Conservation (phyloP, 352 stramenopile genomes). For the Pythium monospermum region DNA sequence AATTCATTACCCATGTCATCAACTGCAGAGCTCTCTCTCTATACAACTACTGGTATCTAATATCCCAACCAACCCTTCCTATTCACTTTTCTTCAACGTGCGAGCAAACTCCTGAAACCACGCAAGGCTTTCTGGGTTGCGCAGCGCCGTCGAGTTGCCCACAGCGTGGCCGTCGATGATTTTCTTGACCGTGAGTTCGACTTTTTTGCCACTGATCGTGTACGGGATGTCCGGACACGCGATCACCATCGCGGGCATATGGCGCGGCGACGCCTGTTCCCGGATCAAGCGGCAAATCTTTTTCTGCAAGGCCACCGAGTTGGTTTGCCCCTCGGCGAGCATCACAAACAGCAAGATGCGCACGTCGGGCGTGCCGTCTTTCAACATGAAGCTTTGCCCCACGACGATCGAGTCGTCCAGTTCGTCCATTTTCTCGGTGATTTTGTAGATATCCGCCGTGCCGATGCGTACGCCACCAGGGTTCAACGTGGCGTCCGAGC, state of each 20-base stretch:
- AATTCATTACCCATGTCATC: too few species aligned
- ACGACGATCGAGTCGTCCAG: conserved; percentile 65
- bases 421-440: conserved; percentile 62
- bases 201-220: conserved; percentile 78
- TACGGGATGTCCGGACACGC: conserved; percentile 68
- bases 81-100: conserved; percentile 15
- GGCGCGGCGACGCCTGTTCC: conserved; percentile 54
- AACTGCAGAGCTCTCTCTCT: neutral
- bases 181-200: conserved; percentile 77
- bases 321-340: conserved; percentile 33
- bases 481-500: conserved; percentile 76
- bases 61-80: neutral
- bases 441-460: conserved; percentile 78
- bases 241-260: conserved; percentile 59
- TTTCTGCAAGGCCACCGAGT: conserved; percentile 44
- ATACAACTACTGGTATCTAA: neutral
- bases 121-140: conserved; percentile 55
- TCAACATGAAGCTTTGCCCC: conserved; percentile 54
- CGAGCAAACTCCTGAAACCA: conserved; percentile 54
- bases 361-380: conserved; percentile 64
- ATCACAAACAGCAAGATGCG: conserved; percentile 75
- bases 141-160: conserved; percentile 58
- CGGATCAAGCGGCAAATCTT: conserved; percentile 50
- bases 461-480: conserved; percentile 72
- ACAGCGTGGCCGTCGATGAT: conserved; percentile 57